Conservation (phyloP, 2,329 filamentous ascomycete species). For the Akanthomyces muscarius region DNA sequence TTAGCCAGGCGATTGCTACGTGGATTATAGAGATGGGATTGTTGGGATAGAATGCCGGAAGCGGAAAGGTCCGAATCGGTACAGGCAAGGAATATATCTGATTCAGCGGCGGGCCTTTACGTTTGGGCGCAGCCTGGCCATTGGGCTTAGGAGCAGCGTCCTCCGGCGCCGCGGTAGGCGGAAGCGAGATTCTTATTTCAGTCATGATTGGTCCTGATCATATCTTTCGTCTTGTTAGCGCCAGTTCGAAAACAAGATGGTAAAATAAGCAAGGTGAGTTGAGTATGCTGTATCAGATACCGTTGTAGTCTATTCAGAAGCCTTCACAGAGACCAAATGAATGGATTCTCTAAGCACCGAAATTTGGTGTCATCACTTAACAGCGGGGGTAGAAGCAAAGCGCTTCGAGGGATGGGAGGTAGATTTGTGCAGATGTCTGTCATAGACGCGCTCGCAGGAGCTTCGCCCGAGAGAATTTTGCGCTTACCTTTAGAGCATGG, state of each 20-base stretch:
- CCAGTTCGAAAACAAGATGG: constrained; percentile 18
- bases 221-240: constrained; percentile 6
- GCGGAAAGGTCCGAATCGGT: constrained; percentile 75
- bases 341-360: constrained; percentile 56
- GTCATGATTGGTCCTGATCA: constrained; percentile 6
- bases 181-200: constrained; percentile 2
- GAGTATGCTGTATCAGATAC: constrained; percentile 69
- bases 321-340: constrained; percentile 59
- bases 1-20: constrained; percentile 71
- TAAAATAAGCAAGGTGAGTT: neutral
- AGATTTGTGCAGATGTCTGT: constrained; percentile 19
- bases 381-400: constrained; percentile 26
- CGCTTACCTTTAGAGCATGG: constrained; percentile 16
- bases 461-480: neutral
- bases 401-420: constrained; percentile 19
- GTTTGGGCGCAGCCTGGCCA: constrained; percentile 27
- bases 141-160: constrained; percentile 23
- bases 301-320: constrained; percentile 83
- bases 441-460: neutral
- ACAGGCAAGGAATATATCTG: constrained; percentile 78
- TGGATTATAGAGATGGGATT: constrained; percentile 87
- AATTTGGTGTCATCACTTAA: constrained; percentile 56
- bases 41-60: constrained; percentile 84
- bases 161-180: constrained; percentile 18
- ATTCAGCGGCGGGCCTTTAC: constrained; percentile 46